Base-by-base conservation (phyloP, 2,329 filamentous ascomycete species). In the Aspergillus transmontanensis region DNA sequence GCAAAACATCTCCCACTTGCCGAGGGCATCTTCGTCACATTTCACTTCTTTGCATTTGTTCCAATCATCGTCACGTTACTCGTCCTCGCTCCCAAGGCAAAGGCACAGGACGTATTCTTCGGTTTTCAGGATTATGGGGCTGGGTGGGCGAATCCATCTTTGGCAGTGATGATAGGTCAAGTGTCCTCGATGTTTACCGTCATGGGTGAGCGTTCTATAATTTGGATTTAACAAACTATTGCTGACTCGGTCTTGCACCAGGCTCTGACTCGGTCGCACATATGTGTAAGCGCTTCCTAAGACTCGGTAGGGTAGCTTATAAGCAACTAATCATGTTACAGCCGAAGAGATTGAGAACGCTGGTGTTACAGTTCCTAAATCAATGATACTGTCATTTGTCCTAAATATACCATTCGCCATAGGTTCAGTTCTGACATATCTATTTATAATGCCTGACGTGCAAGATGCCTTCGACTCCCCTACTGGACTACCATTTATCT, bases 401-500 rank as follows among this genome's bases (percentile, higher is more conserved):
- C 36, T 63, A 4, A 63, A 63, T 39, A 50, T 55, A 1, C 32
- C 26, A 1, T 51, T 59, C 6, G 50, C 51, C 3, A 57, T 63
- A 11, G 61, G 46, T 79, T 21, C 81, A 48, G 69, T 84, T 2
- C 71, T 84, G 7, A 70, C 81, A 7, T 81, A 79, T 1, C 82
- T 82, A 19, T 72, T 83, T 51, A 65, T 66, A n/a, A 69, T 72
- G 19, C 71, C 71, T 1, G 69, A 73, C 21, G 66, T 77, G 0
- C 67, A 74, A 11, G 64, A 69, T 16, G 73, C 81, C 1, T 71
- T 82, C 4, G 71, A 77, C 10, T 78, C 79, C 3, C 60, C 71
- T 0, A 83, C 81, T 1, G 74, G 77, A 0, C 83, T 79, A 50
- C 80, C 83, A 9, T 78, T 83, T 67, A 77, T 82, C 69, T 80